These are phyloP conservation scores for Cordyceps pruinosa DNA, from an alignment of 2,329 filamentous ascomycete species.

Conservation along the genomic window DNA sequence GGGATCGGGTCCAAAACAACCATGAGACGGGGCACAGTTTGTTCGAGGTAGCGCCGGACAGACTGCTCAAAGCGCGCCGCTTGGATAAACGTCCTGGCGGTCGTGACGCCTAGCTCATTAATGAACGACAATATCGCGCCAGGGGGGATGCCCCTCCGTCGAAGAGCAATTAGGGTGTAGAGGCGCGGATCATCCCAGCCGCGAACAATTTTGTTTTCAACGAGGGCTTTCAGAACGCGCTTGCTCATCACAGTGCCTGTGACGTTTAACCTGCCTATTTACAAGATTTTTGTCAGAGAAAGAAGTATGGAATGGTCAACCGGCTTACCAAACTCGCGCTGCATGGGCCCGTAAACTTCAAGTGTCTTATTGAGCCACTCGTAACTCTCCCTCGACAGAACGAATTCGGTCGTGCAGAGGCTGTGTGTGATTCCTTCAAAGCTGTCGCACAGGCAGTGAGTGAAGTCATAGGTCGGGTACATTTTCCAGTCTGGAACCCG, in stretches of 20 bases:
- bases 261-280: conserved; percentile 57
- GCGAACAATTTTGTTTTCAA: conserved; percentile 69
- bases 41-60: conserved; percentile 79
- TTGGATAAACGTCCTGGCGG: conserved; percentile 70
- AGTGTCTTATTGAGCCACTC: conserved; percentile 81
- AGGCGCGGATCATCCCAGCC: conserved; percentile 89
- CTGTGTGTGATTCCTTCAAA: conserved; percentile 89
- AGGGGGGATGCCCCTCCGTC: conserved; percentile 78
- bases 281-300: not conserved
- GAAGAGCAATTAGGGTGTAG: conserved; percentile 78
- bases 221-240: conserved; percentile 59
- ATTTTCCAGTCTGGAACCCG: conserved; percentile 68
- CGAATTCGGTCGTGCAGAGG: conserved; percentile 89
- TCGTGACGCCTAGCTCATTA: conserved; percentile 89
- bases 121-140: conserved; percentile 85
- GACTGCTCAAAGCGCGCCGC: conserved; percentile 74
- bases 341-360: conserved; percentile 85
- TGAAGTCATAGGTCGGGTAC: conserved; percentile 92
- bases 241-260: conserved; percentile 81
- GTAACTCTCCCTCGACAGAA: conserved; percentile 54
- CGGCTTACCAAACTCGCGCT: conserved; percentile 55
- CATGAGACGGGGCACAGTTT: conserved; percentile 82
- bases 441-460: conserved; percentile 84
- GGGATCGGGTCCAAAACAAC: conserved; percentile 79
- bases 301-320: not conserved